Base-by-base conservation (phyloP, 176 grass and related monocot species). In the Poa annua region DNA sequence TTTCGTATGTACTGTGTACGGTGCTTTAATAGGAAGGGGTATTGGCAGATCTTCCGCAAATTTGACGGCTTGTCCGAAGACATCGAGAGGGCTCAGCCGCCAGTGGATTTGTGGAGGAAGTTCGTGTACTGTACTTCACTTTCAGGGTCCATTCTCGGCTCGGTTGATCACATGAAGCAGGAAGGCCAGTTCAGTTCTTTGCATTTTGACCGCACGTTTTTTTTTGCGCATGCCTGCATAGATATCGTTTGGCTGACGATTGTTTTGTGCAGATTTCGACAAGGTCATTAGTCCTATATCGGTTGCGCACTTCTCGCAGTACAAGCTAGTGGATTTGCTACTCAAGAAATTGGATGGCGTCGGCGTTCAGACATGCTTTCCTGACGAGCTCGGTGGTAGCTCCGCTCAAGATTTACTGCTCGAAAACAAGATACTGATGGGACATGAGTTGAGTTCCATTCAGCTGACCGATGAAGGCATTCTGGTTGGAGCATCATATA, bases 61-160 rank as follows among this genome's bases (percentile, higher is more conserved):
- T 79, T 98, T 44, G 96, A 95, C 77, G 91, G 93, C 49, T 60
- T 98, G 66, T 85, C 89, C 0, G 74, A 87, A 80, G 93, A 95
- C 49, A 98, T 98, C n/a, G 89, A 98, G 87, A 93, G 53, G 22
- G 85, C 76, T 63, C 93, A 98, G 69, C 89, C 96, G 53, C 89
- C 91, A 8, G 91, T 98, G 7, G 92, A 98, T 52, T 75, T 93
- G 14, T 98, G 96, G 96, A 93, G 96, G 80, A 98, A 89, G 75
- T 98, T 98, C 3, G 83, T 98, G 59, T 98, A 98, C 67, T 98
- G 96, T 72, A 98, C 89, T 59, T 98, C 96, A 72, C 91, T 98
- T 19, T 93, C 91, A 1, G 91, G 96, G 51, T 61, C 91, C 11
- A 85, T 98, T 81, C 87, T 98, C 1, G 96, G 96, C 25, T 95